Evolutionary conservation across 768 basidiomycete genomes (phyloP).

Genomic region (Auriculariales sp.): DNA sequence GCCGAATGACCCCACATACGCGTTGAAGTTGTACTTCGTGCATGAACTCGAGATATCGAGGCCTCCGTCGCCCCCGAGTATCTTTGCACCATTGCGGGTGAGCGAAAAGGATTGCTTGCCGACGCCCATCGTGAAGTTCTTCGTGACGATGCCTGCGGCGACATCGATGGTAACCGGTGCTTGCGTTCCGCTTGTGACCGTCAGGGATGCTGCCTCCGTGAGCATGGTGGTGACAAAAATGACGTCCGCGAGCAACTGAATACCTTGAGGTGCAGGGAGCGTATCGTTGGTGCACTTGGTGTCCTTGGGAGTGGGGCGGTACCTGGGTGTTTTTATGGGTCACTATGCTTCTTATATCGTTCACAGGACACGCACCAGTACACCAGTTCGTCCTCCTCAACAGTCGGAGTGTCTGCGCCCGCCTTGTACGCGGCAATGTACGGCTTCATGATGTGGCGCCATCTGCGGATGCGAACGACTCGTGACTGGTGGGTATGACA

Average conservation of each 20-base stretch:
- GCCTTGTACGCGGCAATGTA: constrained; percentile 1
- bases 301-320: background rate
- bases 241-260: background rate
- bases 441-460: background rate
- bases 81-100: background rate
- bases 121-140: constrained; percentile 1
- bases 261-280: background rate
- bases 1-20: background rate
- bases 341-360: background rate
- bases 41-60: background rate
- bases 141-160: background rate
- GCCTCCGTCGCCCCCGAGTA: background rate
- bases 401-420: background rate
- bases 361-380: background rate
- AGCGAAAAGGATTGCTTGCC: background rate
- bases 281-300: background rate
- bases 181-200: background rate
- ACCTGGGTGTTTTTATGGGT: background rate
- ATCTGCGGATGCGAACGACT: too few species aligned
- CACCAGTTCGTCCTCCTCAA: background rate
- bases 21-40: constrained; percentile 1
- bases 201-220: background rate
- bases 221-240: background rate
- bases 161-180: background rate
- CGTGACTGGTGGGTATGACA: background rate